Percentiles rank a stretch among this genome's conserved stretches.
phyloP scores from a whole-genome alignment of 2,329 filamentous ascomycete genomes.

The Tolypocladium capitatum region DNA sequence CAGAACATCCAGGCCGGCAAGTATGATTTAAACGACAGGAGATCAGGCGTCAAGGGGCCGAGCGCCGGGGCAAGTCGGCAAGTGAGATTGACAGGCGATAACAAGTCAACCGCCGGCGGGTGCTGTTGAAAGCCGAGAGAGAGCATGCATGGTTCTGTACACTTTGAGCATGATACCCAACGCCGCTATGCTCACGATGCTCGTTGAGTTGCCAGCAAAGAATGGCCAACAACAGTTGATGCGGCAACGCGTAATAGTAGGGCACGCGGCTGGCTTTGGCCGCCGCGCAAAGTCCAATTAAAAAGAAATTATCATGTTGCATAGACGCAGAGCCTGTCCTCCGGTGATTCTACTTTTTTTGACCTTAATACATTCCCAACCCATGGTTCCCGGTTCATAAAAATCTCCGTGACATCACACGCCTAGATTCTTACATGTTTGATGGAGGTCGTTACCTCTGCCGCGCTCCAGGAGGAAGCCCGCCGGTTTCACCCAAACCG shows the following conservation, averaged over 20 bases:
- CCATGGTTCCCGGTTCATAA: constrained; percentile 7
- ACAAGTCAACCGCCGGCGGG: constrained; percentile 25
- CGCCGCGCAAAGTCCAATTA: neutral
- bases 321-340: constrained; percentile 14
- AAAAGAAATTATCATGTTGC: constrained; percentile 14
- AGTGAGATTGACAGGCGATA: constrained; percentile 30
- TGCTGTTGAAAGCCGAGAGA: constrained; percentile 28
- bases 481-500: neutral
- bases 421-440: constrained; percentile 6
- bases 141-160: neutral
- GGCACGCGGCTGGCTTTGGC: neutral
- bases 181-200: neutral
- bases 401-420: constrained; percentile 6
- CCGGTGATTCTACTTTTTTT: constrained; percentile 7
- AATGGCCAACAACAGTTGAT: neutral
- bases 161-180: constrained; percentile 16
- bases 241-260: constrained; percentile 1
- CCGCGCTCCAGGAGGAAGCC: neutral
- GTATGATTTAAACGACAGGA: constrained; percentile 87
- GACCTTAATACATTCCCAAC: constrained; percentile 10
- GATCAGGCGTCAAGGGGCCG: constrained; percentile 77
- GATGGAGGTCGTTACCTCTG: neutral
- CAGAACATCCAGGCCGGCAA: constrained; percentile 91
- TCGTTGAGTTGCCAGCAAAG: neutral
- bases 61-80: constrained; percentile 33